Base-by-base conservation (phyloP, 768 basidiomycete species). In the Termitomyces titanicus region DNA sequence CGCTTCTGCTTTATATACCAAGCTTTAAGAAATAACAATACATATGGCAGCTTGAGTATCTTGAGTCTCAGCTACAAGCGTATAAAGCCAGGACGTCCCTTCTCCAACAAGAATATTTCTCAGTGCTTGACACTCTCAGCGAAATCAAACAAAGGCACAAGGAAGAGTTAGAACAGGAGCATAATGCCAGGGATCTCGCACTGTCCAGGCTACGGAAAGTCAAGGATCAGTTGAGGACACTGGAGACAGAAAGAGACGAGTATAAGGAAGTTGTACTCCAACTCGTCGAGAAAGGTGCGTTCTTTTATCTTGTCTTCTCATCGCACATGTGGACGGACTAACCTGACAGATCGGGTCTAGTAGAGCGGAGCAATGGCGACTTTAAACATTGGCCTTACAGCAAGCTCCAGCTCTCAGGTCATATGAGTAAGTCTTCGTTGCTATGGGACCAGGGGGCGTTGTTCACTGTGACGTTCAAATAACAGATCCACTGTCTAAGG, bases 281-380 rank as follows among this genome's bases (percentile, higher is more conserved):
- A 38, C 63, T 84, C 25, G 72, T 79, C n/a, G 68, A 79, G 56
- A 79, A 77, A 81, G 77, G 82, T 83, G 59, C 42, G 77, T 20
- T 27, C 5, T 24, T 38, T 31, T 5, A 18, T 42, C 35, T 22
- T 24, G 18, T 53, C 5, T 38, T 29, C 22, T 34, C 11, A 15
- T 13, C 5, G 34, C 43, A 12, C 5, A 38, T 47, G 24, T n/a
- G 34, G 34, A 45, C 27, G 34, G 34, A 45, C 27, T 51, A 22
- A 61, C 25, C 38, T 51, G 34, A 3, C 34, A 55, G 33, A 34
- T 27, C 27, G 35, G n/a, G 6, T 47, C 31, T 56, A 35, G 58
- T 56, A 70, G 80, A 80, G 37, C 73, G 75, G 54, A 65, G 66
- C n/a, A 70, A 67, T 35, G 72, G 70, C 31, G 71, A 79, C 54